phyloP scores from a whole-genome alignment of 2,329 filamentous ascomycete species.

The Beauveria pseudobassiana region DNA sequence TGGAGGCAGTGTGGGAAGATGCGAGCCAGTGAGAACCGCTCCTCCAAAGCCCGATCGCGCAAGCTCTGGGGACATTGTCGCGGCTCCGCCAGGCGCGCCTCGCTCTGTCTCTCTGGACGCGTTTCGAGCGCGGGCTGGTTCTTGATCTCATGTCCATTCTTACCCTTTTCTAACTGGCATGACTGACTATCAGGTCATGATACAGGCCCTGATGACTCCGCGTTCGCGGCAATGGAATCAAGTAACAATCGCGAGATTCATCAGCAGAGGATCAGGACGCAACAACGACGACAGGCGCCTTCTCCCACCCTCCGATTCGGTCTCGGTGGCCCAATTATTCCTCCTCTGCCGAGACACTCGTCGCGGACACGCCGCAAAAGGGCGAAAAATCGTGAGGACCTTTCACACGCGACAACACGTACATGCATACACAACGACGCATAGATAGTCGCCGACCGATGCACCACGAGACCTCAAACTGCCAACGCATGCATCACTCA shows the following conservation, averaged over 20 bases:
- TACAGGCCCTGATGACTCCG: background rate
- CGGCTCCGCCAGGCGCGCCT: background rate
- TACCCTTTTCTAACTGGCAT: background rate
- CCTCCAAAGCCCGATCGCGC: background rate
- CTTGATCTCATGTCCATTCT: background rate
- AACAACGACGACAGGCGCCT: background rate
- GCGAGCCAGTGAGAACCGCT: background rate
- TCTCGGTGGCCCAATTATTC: background rate
- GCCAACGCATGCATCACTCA: slow-evolving; percentile 3
- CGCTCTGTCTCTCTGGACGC: background rate
- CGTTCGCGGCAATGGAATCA: background rate
- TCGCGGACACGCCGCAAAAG: background rate
- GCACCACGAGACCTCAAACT: slow-evolving; percentile 1
- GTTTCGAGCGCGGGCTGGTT: background rate
- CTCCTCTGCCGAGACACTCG: background rate
- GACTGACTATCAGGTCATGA: background rate
- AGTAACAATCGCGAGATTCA: background rate
- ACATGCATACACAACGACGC: background rate
- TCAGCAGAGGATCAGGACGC: background rate
- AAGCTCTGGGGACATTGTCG: background rate
- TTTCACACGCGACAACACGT: background rate
- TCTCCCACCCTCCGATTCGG: background rate
- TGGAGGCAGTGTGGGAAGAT: background rate
- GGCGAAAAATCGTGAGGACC: background rate
- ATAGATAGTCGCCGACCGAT: background rate